Evolutionary conservation across 805 yeast genomes (phyloP).

Genomic region (Komagataella populi): DNA sequence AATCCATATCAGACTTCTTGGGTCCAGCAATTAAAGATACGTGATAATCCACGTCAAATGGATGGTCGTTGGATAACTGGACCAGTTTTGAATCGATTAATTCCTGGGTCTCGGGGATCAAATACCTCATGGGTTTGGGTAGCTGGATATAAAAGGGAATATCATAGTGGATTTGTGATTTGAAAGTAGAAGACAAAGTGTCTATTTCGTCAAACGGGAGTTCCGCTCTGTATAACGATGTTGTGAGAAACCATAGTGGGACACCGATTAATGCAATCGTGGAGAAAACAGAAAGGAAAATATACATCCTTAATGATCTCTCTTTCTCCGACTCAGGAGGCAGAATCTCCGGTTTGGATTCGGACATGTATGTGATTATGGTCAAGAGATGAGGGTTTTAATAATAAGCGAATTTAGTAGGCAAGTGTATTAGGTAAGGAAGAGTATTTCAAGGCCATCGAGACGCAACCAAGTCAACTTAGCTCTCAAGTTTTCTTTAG

Average conservation of each 20-base stretch:
- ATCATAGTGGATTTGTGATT: conserved; percentile 12
- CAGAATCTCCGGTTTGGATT: background rate
- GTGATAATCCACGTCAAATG: conserved; percentile 17
- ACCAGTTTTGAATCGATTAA: conserved; percentile 18
- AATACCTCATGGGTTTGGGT: conserved; percentile 16
- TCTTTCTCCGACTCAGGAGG: background rate
- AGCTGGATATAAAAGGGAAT: conserved; percentile 31
- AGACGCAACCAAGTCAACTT: conserved; percentile 1
- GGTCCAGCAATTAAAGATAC: conserved; percentile 13
- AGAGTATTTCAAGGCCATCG: background rate
- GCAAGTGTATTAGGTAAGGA: background rate
- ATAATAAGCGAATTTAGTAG: background rate
- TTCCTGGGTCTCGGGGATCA: conserved; percentile 21
- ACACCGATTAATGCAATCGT: conserved; percentile 24
- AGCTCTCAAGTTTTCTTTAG: background rate
- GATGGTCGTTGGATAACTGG: conserved; percentile 8
- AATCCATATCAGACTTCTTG: conserved; percentile 15
- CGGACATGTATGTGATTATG: background rate
- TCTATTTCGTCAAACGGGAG: conserved; percentile 35
- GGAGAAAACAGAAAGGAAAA: background rate
- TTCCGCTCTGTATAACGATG: conserved; percentile 48
- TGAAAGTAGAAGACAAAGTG: conserved; percentile 9
- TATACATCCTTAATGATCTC: background rate
- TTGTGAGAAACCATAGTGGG: conserved; percentile 49
- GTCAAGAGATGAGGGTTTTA: background rate